Evolutionary conservation across 2,329 filamentous ascomycete species (phyloP).

Genomic region (Kalmusia sp.): DNA sequence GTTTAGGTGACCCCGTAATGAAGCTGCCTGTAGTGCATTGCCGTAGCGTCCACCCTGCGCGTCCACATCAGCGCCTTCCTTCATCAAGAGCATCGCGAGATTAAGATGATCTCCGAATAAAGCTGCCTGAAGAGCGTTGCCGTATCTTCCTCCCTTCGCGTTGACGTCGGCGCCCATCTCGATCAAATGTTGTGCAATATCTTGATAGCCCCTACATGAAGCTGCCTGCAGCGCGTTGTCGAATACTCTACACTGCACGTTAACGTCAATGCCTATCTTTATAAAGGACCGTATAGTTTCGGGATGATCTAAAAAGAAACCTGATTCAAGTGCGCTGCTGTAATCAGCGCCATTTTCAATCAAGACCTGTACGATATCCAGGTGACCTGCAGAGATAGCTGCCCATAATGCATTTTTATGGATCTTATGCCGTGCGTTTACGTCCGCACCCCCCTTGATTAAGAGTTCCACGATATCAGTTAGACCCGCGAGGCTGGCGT

Average conservation of each 20-base stretch:
- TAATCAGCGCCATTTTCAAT: slow-evolving; percentile 24
- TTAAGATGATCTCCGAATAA: no score
- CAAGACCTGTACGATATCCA: slow-evolving; percentile 24
- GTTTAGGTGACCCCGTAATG: no score
- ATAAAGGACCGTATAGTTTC: no score
- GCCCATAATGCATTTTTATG: slow-evolving; percentile 24
- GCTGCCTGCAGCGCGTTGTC: slow-evolving; percentile 3
- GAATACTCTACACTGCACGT: slow-evolving; percentile 3
- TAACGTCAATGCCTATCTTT: no score
- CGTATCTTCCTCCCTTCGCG: slow-evolving; percentile 8
- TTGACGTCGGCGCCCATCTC: slow-evolving; percentile 13
- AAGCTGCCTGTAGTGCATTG: no score
- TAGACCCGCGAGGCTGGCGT: slow-evolving; percentile 16
- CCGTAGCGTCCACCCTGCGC: no score
- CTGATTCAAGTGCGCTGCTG: no score
- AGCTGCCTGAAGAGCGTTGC: slow-evolving; percentile 26
- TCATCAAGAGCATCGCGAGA: no score
- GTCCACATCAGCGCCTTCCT: no score
- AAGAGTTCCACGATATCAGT: slow-evolving; percentile 13
- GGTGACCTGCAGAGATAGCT: slow-evolving; percentile 20
- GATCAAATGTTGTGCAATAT: slow-evolving; percentile 10
- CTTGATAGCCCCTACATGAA: slow-evolving; percentile 4
- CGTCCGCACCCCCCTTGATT: slow-evolving; percentile 14
- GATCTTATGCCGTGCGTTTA: slow-evolving; percentile 14
- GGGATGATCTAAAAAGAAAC: no score